phyloP scores from a whole-genome alignment of 345 rosid species.

The Citrus australasica region DNA sequence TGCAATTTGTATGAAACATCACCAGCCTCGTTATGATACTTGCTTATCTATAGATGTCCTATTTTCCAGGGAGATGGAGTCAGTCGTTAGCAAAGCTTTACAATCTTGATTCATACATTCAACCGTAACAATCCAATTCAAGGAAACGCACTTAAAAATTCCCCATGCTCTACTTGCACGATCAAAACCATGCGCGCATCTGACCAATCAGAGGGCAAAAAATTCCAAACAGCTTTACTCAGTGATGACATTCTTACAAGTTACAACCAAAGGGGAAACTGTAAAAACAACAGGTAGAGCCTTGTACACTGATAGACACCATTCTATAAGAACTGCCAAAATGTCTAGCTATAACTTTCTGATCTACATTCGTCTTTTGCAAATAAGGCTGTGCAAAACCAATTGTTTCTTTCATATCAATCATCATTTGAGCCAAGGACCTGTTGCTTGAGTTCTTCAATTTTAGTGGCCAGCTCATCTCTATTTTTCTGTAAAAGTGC shows the following conservation, averaged over 20 bases:
- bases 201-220: background rate
- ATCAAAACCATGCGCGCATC: background rate
- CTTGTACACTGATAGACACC: constrained; percentile 1
- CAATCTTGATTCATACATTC: background rate
- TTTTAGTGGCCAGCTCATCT: constrained; percentile 59
- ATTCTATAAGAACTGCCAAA: constrained; percentile 7
- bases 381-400: background rate
- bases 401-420: constrained; percentile 10
- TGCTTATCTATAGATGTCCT: too few species aligned
- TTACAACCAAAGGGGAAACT: background rate
- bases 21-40: too few species aligned
- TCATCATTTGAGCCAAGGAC: constrained; percentile 63
- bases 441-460: constrained; percentile 67
- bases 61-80: too few species aligned
- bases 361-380: constrained; percentile 1
- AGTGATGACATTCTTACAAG: background rate
- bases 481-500: constrained; percentile 47
- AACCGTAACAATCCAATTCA: too few species aligned
- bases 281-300: background rate
- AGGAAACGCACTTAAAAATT: background rate
- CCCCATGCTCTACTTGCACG: background rate
- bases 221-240: background rate
- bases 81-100: background rate
- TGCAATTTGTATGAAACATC: too few species aligned
- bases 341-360: background rate